Percentiles rank a stretch among this genome's conserved stretches.
phyloP scores from a whole-genome alignment of 2,329 filamentous ascomycete species.

The Teratosphaeria epicoccoides region DNA sequence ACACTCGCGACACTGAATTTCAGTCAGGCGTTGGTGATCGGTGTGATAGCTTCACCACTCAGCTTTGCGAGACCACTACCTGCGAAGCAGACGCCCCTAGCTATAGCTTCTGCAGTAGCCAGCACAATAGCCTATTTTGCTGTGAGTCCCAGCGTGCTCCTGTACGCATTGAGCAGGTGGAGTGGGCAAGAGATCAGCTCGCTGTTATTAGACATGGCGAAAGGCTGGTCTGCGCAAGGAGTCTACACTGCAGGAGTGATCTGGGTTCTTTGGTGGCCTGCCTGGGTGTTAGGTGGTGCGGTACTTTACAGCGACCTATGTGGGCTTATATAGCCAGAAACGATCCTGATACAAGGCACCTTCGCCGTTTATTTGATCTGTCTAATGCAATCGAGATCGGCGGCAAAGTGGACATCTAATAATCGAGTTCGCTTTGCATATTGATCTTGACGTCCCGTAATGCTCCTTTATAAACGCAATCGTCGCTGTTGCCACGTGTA shows the following conservation, averaged over 20 bases:
- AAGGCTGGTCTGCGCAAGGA: slow-evolving; percentile 23
- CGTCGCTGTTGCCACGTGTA: too few relatives aligned
- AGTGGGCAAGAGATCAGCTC: not conserved
- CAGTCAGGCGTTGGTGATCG: slow-evolving; percentile 75
- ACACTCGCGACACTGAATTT: slow-evolving; percentile 94
- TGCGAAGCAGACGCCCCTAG: not conserved
- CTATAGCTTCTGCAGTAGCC: slow-evolving; percentile 6
- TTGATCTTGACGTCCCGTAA: too few relatives aligned
- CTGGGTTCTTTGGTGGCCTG: slow-evolving; percentile 26
- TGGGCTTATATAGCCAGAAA: not conserved
- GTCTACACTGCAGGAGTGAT: slow-evolving; percentile 23
- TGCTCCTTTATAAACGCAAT: too few relatives aligned
- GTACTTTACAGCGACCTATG: not conserved
- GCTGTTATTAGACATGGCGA: slow-evolving; percentile 21
- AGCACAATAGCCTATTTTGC: slow-evolving; percentile 8
- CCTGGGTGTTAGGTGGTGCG: slow-evolving; percentile 20
- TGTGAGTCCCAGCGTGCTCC: slow-evolving; percentile 13
- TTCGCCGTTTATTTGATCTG: too few relatives aligned
- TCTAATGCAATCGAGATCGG: too few relatives aligned
- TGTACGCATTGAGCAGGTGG: slow-evolving; percentile 12
- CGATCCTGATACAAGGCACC: too few relatives aligned
- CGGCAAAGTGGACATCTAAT: too few relatives aligned
- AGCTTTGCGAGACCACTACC: slow-evolving; percentile 51
- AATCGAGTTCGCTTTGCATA: too few relatives aligned
- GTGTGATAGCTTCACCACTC: slow-evolving; percentile 65